Evolutionary conservation across 768 basidiomycete species (phyloP).

Genomic region (Serendipita indica): DNA sequence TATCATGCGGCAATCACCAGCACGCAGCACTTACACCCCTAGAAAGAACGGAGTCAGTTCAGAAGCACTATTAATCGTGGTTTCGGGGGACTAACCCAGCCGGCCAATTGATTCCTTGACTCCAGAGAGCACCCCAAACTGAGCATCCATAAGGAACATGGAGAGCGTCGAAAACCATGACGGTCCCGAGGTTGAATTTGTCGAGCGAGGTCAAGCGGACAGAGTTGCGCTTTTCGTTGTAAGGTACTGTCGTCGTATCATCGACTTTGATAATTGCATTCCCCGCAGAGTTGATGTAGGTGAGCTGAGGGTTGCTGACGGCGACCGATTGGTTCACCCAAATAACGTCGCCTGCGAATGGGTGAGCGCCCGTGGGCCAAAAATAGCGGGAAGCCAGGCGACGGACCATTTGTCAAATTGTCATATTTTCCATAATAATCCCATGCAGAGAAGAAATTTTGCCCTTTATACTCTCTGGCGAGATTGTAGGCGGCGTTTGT

Average conservation of each 20-base stretch:
- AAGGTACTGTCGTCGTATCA: conserved; percentile 41
- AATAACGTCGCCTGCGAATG: conserved; percentile 2
- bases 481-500: conserved; percentile 28
- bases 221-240: conserved; percentile 46
- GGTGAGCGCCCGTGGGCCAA: neutral
- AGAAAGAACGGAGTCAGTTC: too few species aligned
- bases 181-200: conserved; percentile 25
- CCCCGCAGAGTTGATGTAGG: conserved; percentile 50
- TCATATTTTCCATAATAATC: conserved; percentile 40
- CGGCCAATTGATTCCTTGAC: too few species aligned
- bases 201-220: conserved; percentile 49
- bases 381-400: neutral
- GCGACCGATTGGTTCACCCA: conserved; percentile 34
- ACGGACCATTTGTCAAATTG: conserved; percentile 38
- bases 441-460: conserved; percentile 55
- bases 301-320: conserved; percentile 36
- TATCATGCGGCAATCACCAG: too few species aligned
- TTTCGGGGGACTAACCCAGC: too few species aligned
- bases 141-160: conserved; percentile 45
- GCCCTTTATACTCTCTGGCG: conserved; percentile 41
- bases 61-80: too few species aligned
- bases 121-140: conserved; percentile 22
- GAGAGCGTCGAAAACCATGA: conserved; percentile 33
- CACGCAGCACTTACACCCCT: too few species aligned
- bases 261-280: conserved; percentile 69